These are phyloP conservation scores for Tolypocladium sp. DNA, from an alignment of 2,329 filamentous ascomycete species.

Conservation along the genomic window DNA sequence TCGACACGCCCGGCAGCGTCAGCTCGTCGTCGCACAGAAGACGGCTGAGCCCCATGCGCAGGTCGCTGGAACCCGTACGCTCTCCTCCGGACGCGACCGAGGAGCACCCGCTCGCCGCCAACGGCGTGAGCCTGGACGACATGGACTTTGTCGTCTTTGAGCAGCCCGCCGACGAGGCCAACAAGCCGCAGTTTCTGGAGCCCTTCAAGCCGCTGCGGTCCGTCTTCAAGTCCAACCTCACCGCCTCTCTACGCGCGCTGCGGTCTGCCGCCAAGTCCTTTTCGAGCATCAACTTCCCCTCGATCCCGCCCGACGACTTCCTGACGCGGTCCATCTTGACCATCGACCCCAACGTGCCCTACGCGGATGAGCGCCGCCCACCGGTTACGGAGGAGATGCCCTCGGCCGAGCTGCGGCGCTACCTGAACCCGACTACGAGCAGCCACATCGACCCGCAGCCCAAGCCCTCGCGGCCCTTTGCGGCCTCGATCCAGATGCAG, in stretches of 20 bases:
- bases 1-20: conserved; percentile 38
- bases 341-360: conserved; percentile 56
- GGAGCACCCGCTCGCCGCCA: conserved; percentile 40
- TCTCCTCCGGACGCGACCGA: conserved; percentile 44
- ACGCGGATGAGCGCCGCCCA: conserved; percentile 58
- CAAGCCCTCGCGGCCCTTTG: conserved; percentile 32
- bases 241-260: conserved; percentile 55
- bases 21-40: conserved; percentile 18
- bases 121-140: conserved; percentile 37
- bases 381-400: conserved; percentile 54
- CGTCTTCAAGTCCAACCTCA: conserved; percentile 61
- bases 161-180: conserved; percentile 17
- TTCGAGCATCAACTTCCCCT: conserved; percentile 52
- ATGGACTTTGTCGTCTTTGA: conserved; percentile 24
- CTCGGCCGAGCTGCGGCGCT: conserved; percentile 56
- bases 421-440: conserved; percentile 53
- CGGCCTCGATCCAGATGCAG: conserved; percentile 63
- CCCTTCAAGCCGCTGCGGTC: conserved; percentile 42
- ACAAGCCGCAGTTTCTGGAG: conserved; percentile 23
- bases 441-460: conserved; percentile 20
- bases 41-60: conserved; percentile 31
- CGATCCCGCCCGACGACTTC: conserved; percentile 57
- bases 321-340: conserved; percentile 59
- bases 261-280: conserved; percentile 56
- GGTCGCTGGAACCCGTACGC: conserved; percentile 43